Evolutionary conservation across 805 yeast species (phyloP).

Genomic region (Pichia cephalocereana): DNA sequence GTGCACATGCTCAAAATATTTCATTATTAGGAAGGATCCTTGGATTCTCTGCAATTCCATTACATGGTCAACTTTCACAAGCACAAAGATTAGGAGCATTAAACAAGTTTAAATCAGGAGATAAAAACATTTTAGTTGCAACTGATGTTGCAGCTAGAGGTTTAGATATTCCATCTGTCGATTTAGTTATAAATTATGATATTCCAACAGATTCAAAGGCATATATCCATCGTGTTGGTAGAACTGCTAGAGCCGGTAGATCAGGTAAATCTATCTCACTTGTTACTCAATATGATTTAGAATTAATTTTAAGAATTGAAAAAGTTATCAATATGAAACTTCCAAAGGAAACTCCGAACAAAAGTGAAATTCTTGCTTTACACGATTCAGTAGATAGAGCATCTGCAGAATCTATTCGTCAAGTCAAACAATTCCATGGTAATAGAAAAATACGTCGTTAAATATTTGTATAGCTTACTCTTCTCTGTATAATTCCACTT

Average conservation of each 20-base stretch:
- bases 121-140: slow-evolving; percentile 60
- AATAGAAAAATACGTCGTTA: slow-evolving; percentile 11
- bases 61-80: slow-evolving; percentile 88
- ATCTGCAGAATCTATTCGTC: slow-evolving; percentile 77
- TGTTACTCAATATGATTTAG: slow-evolving; percentile 92
- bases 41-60: slow-evolving; percentile 84
- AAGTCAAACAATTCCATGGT: slow-evolving; percentile 56
- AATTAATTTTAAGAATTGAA: slow-evolving; percentile 80
- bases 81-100: slow-evolving; percentile 76
- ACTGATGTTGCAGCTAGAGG: slow-evolving; percentile 96
- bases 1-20: slow-evolving; percentile 90
- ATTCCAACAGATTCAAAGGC: slow-evolving; percentile 96
- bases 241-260: slow-evolving; percentile 94
- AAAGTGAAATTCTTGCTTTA: slow-evolving; percentile 64
- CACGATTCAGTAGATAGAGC: slow-evolving; percentile 89
- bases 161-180: slow-evolving; percentile 89
- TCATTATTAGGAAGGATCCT: slow-evolving; percentile 70
- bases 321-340: slow-evolving; percentile 74
- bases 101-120: slow-evolving; percentile 70
- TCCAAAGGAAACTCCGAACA: slow-evolving; percentile 75
- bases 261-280: slow-evolving; percentile 80
- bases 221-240: slow-evolving; percentile 93
- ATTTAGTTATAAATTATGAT: slow-evolving; percentile 82
- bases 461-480: not conserved
- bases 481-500: too few species aligned